Base-by-base conservation (phyloP, 2,329 filamentous ascomycete species). In the Calonectria pauciramosa region DNA sequence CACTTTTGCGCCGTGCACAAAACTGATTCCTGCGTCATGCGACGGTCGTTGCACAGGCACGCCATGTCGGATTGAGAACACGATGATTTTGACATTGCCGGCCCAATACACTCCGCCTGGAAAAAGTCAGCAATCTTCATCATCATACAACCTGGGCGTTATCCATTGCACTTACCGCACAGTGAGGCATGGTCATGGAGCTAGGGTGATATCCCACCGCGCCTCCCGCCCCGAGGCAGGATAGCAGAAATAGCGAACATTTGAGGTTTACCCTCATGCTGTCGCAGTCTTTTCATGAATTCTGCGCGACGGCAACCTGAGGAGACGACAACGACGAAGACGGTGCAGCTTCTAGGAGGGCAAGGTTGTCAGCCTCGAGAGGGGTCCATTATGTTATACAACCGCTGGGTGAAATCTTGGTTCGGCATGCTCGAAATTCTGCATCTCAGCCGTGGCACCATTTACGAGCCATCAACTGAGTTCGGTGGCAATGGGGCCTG, bases 361-460 rank as follows among this genome's bases (percentile, higher is more conserved):
- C 26, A 47, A 54, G 18, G 23, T 18, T 30, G 38, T 36, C 34
- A 10, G 16, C n/a, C 23, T 13, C 34, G 26, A 14, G 56, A 60
- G 34, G 56, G 56, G 54, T 34, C 1, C 56, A 38, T 41, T 26
- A 63, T 63, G 56, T 41, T 63, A 63, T 63, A 63, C 56, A 63
- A 41, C 34, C 20, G 56, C 56, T 8, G 4, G 10, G 32, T 14
- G 13, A 28, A 63, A 28, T 28, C 56, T 63, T 30, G 23, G 23
- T 18, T 18, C 36, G 16, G 34, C 56, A 16, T 26, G 16, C 14
- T 26, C 56, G n/a, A 63, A 63, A 63, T 63, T n/a, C 36, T 63
- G 34, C 20, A 41, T 63, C 34, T 36, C 56, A 63, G 38, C 56
- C 34, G 56, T 36, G 56, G 38, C 56, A 38, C 36, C 23, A 63